phyloP scores from a whole-genome alignment of 1,139 yeast species.

The Geotrichum klebahnii region DNA sequence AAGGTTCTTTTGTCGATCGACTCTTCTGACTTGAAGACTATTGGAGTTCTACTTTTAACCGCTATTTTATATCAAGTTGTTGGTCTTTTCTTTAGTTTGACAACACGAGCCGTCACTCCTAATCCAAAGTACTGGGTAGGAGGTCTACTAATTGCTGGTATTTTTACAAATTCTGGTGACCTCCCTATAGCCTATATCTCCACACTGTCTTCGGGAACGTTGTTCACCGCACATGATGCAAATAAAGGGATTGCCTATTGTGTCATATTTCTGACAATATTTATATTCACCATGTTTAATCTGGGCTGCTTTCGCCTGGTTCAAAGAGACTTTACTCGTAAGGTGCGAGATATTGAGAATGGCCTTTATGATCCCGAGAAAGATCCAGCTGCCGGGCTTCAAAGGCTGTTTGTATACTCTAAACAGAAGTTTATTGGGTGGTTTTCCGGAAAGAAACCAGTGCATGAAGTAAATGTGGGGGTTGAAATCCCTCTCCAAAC shows the following conservation, averaged over 20 bases:
- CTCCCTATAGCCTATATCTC: conserved; percentile 86
- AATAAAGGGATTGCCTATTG: conserved; percentile 82
- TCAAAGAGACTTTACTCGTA: conserved; percentile 56
- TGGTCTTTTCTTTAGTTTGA: conserved; percentile 35
- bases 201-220: conserved; percentile 64
- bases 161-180: conserved; percentile 61
- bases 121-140: conserved; percentile 76
- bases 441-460: no score
- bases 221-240: conserved; percentile 57
- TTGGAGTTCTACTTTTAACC: conserved; percentile 68
- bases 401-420: no score
- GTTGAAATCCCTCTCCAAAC: no score
- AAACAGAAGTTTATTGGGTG: no score
- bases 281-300: conserved; percentile 67
- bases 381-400: conserved; percentile 2
- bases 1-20: conserved; percentile 69
- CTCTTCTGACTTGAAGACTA: conserved; percentile 64
- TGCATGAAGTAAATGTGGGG: no score
- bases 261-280: conserved; percentile 71
- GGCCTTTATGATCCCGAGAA: conserved; percentile 13
- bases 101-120: conserved; percentile 42
- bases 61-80: conserved; percentile 48
- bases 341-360: conserved; percentile 11
- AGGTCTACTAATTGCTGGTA: conserved; percentile 69
- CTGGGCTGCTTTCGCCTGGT: conserved; percentile 68